Evolutionary conservation across 1,284 basidiomycete genomes (phyloP), one percentile per base, ranked within the genome.

Genomic region (Filobasidium uniguttulatum): DNA sequence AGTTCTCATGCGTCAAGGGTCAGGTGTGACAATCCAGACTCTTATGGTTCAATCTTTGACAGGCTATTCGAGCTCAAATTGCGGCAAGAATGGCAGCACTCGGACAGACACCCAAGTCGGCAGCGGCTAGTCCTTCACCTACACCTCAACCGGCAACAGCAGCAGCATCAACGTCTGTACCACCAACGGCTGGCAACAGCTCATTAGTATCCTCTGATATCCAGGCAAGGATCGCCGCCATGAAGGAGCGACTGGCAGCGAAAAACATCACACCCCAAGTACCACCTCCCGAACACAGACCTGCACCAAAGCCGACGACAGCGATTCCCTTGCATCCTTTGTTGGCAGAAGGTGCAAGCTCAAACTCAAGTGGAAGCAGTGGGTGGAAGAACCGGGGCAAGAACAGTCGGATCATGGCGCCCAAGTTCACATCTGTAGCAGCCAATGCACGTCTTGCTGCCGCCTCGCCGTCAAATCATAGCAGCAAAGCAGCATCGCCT

Each of bases 391-490:
- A 49, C 65, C 66, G 57, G 58, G 56, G 49, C 58, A 60, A 17
- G 47, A 63, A 54, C 46, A 59, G 48, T n/a, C 40, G 33, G 44
- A 41, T 28, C 7, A 94, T 94, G 88, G 86, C 89, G 56, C 90
- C 90, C 48, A 96, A 94, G 67, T 96, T 94, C 66, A 84, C 88
- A 0, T 87, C 86, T 3, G 89, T 93, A 67, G 89, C 83, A 72
- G 83, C 80, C 22, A 62, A 58, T 44, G 26, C 38, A 20, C 33
- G 44, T 35, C 37, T 55, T 22, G 53, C 19, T 37, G 48, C 22
- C 45, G 35, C 53, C 14, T 37, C 29, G 12, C 31, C 20, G 22
- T 25, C 8, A 1, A n/a, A 53, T 79, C 75, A 85, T n/a, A 84
- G 5, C 87, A 88, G 60, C 75, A 76, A 8, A 78, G 83, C 9